Base-by-base conservation (phyloP, 2,329 filamentous ascomycete species). In the Ustilaginoidea virens region DNA sequence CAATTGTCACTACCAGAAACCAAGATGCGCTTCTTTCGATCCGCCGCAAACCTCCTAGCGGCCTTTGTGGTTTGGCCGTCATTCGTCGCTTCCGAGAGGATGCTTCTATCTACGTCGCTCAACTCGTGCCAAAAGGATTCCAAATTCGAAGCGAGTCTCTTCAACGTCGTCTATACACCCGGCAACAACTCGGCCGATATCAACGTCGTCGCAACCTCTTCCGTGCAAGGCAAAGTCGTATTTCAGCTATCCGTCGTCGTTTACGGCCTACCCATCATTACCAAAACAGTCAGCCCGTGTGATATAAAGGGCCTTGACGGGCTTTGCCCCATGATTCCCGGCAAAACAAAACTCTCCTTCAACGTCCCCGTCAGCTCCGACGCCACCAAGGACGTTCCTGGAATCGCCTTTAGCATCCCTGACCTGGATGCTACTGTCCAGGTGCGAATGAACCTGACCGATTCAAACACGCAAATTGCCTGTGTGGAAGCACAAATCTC, bases 271-370 rank as follows among this genome's bases (percentile, higher is more conserved):
- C 59, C 65, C 15, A 69, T 77, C 35, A 55, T 83, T 42, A 64
- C 64, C 33, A 56, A 69, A 39, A 68, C 56, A 9, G 49, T 92
- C 39, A 60, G 87, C 47, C 83, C 83, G 5, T 94, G 86, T 60
- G 55, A 66, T 12, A 58, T 62, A 29, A 62, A 69, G 38, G 33
- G 33, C 3, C 61, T 90, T 36, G 53, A 63, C 36, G 82, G 82
- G 50, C 68, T 94, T 46, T 94, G 86, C 54, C 85, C 85, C 33
- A 92, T 94, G 85, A 78, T 71, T 39, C 71, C 82, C 10, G 85
- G 83, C 38, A 75, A 79, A 42, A 76, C 92, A 47, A 69, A 77
- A 28, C 65, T 92, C 45, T 63, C 43, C 7, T 83, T 81, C 45
- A 79, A 77, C 43, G 49, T 86, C 17, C 52, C 58, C 2, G 55